Base-by-base conservation (phyloP, 2,329 filamentous ascomycete species). In the Nemania sp. region DNA sequence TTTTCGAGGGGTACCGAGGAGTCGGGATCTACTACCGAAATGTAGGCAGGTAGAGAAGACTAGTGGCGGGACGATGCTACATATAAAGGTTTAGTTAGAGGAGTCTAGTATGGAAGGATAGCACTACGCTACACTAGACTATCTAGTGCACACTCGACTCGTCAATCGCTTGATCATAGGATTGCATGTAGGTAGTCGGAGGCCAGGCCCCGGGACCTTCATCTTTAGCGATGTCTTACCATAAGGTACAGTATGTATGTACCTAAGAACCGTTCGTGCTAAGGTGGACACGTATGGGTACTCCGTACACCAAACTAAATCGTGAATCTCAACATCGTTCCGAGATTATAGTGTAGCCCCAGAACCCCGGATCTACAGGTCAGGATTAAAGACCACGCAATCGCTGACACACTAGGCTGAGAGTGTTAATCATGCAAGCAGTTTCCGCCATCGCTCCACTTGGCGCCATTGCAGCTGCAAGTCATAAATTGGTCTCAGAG, bases 331-430 rank as follows among this genome's bases (percentile, higher is more conserved):
- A 31, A 39, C 47, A 33, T 30, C 43, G 55, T 49, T 52, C 55
- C 51, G 52, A 52, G 52, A 52, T 55, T 51, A n/a, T n/a, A n/a
- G n/a, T 37, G 47, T 24, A 45, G 48, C 52, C 52, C 43, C 55
- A 55, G 44, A 57, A 48, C 43, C 55, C 55, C 52, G 52, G 39
- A 55, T 54, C 41, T 52, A 51, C 49, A 51, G 26, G 41, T 48
- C 47, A 37, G 19, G 26, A 24, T 40, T 17, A 22, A 51, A 42
- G 22, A 36, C 52, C 51, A 57, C 52, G 45, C 40, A 36, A 41
- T 49, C 42, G 52, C 26, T 40, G 49, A 42, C 20, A 36, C 34
- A 26, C 40, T 26, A 34, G 33, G 33, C 19, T 19, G 19, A 37
- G 17, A 14, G 31, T 34, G 39, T 37, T 45, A 43, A 19, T 15